Conservation (phyloP, 1,139 yeast species). For the Debaryomycetaceae sp. region DNA sequence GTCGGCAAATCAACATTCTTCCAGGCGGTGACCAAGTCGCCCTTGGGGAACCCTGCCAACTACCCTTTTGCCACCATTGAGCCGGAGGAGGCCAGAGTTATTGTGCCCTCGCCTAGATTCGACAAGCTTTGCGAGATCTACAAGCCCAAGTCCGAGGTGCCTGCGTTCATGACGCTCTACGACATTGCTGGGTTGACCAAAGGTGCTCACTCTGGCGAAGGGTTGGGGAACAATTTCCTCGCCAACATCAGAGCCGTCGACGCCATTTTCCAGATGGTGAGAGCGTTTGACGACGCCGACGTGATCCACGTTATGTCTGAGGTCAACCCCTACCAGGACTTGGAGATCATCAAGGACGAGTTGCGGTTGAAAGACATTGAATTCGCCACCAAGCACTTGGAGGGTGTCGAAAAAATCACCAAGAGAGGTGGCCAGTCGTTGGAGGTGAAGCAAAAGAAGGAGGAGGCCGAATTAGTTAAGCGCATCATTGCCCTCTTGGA, state of each 20-base stretch:
- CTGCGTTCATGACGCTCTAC: constrained; percentile 89
- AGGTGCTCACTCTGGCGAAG: constrained; percentile 98
- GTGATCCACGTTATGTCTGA: constrained; percentile 98
- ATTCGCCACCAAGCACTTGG: constrained; percentile 87
- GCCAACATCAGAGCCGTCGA: constrained; percentile 97
- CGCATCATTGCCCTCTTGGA: constrained; percentile 72
- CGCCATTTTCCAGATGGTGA: constrained; percentile 95
- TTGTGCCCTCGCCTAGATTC: constrained; percentile 90
- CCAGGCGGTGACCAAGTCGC: constrained; percentile 82
- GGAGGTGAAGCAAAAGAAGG: constrained; percentile 92
- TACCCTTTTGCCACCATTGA: constrained; percentile 98
- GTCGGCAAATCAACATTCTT: constrained; percentile 70
- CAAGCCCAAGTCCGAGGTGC: constrained; percentile 83
- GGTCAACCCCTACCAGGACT: constrained; percentile 92
- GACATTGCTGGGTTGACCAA: constrained; percentile 98
- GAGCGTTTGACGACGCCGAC: constrained; percentile 98
- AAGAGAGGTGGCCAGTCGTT: constrained; percentile 94
- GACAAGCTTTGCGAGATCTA: constrained; percentile 68
- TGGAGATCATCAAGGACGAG: constrained; percentile 88
- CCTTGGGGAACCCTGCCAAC: constrained; percentile 97
- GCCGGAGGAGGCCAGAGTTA: constrained; percentile 97
- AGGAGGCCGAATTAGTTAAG: constrained; percentile 79
- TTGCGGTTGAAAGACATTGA: constrained; percentile 95
- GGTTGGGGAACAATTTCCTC: constrained; percentile 96
- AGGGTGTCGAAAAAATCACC: constrained; percentile 79